Conservation (phyloP, 192 early-diverging fungal genomes). For the Jimgerdemannia lactiflua region DNA sequence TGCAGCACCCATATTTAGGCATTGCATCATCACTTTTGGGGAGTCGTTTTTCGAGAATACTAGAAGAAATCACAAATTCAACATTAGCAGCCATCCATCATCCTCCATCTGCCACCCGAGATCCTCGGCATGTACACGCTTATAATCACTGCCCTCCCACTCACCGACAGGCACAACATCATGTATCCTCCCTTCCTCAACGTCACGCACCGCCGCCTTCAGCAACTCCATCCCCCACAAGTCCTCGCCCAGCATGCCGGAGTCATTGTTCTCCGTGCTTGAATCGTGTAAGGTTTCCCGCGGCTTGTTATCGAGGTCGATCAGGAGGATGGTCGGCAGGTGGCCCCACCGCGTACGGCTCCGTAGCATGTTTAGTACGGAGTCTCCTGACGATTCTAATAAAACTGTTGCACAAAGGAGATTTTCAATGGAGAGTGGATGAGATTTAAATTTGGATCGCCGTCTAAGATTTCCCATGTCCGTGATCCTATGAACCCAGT, state of each 20-base stretch:
- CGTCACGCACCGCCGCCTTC: background rate
- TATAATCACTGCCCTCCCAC: background rate
- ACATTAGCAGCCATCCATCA: background rate
- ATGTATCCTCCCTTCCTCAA: background rate
- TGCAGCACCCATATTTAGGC: slow-evolving; percentile 49
- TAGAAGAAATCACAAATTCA: slow-evolving; percentile 17
- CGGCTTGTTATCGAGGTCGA: slow-evolving; percentile 7
- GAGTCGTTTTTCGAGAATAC: slow-evolving; percentile 36
- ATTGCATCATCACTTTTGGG: slow-evolving; percentile 37
- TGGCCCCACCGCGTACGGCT: background rate
- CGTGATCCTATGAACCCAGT: too few species aligned
- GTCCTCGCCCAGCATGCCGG: background rate
- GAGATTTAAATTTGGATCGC: too few species aligned
- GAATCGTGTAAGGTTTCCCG: background rate
- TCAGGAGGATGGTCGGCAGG: slow-evolving; percentile 4
- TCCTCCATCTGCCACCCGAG: background rate
- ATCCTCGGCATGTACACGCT: background rate
- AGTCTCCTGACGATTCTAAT: background rate
- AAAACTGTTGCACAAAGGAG: background rate
- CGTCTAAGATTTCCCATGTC: too few species aligned
- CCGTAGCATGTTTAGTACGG: slow-evolving; percentile 1
- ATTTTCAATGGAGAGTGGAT: too few species aligned
- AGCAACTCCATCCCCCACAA: background rate
- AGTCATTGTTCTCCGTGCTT: background rate
- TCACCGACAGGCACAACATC: slow-evolving; percentile 2